These are phyloP conservation scores for Mycena vitilis DNA, from an alignment of 768 basidiomycete species.

Conservation along the genomic window DNA sequence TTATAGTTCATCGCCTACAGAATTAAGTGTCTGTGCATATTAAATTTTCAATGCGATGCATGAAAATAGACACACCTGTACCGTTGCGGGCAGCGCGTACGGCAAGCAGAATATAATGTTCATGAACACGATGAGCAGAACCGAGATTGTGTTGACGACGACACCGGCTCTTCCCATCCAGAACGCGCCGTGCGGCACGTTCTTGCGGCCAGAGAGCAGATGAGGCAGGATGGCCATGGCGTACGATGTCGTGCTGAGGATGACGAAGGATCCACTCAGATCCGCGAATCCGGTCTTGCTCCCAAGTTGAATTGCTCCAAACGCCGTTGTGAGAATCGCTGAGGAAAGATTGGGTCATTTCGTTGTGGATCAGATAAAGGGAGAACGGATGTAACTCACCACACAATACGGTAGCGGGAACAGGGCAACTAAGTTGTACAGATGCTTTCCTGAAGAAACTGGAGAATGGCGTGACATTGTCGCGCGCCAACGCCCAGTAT, in stretches of 20 bases:
- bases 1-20: constrained; percentile 5
- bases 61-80: constrained; percentile 6
- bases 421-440: constrained; percentile 29
- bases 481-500: constrained; percentile 34
- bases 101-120: constrained; percentile 33
- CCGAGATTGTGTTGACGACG: constrained; percentile 27
- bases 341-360: not conserved
- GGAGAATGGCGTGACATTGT: constrained; percentile 34
- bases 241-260: constrained; percentile 35
- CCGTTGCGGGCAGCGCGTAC: constrained; percentile 28
- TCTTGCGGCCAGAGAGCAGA: constrained; percentile 32
- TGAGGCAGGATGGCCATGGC: constrained; percentile 34
- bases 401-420: constrained; percentile 31
- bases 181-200: constrained; percentile 30
- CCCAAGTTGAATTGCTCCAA: constrained; percentile 35
- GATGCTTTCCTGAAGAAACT: constrained; percentile 29
- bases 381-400: constrained; percentile 24
- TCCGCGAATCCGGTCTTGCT: constrained; percentile 34
- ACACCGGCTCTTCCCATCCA: constrained; percentile 31
- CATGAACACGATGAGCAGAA: constrained; percentile 28
- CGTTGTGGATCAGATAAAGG: not conserved
- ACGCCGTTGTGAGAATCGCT: constrained; percentile 28
- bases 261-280: constrained; percentile 33
- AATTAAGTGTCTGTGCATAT: not conserved
- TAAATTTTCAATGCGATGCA: no score